Evolutionary conservation across 768 basidiomycete genomes (phyloP).

Genomic region (Termitomyces sp.): DNA sequence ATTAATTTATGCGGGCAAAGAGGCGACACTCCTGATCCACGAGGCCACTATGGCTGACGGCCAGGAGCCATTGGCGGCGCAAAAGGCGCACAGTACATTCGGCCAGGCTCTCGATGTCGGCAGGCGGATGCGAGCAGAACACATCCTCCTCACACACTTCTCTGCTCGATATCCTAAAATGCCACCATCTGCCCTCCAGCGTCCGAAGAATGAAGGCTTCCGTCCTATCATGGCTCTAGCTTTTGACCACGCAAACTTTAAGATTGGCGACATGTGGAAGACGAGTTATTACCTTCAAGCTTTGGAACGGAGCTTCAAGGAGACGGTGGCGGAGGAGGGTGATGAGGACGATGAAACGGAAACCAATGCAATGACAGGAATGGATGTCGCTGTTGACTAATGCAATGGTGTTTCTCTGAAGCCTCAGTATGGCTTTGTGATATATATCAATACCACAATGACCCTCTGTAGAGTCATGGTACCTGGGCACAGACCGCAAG

Average conservation of each 20-base stretch:
- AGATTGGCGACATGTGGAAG: constrained; percentile 82
- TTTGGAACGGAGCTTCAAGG: constrained; percentile 56
- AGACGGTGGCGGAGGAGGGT: constrained; percentile 45
- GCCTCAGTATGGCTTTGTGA: background rate
- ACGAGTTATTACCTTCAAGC: constrained; percentile 70
- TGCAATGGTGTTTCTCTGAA: background rate
- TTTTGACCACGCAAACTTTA: constrained; percentile 73
- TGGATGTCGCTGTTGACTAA: constrained; percentile 17
- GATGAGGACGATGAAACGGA: constrained; percentile 23
- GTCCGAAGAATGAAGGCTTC: constrained; percentile 1
- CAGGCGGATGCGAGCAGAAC: constrained; percentile 75
- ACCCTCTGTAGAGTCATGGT: background rate
- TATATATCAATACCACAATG: background rate
- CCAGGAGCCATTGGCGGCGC: constrained; percentile 60
- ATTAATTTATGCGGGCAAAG: constrained; percentile 56
- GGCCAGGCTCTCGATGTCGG: constrained; percentile 83
- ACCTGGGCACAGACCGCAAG: background rate
- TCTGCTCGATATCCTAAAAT: constrained; percentile 91
- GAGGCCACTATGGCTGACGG: constrained; percentile 92
- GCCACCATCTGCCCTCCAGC: constrained; percentile 44
- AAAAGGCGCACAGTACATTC: constrained; percentile 87
- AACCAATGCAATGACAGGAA: constrained; percentile 7
- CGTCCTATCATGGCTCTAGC: constrained; percentile 61
- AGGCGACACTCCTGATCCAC: constrained; percentile 83
- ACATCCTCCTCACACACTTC: constrained; percentile 92